Base-by-base conservation (phyloP, 495 filamentous ascomycete species). In the Tuber umbilicatum region DNA sequence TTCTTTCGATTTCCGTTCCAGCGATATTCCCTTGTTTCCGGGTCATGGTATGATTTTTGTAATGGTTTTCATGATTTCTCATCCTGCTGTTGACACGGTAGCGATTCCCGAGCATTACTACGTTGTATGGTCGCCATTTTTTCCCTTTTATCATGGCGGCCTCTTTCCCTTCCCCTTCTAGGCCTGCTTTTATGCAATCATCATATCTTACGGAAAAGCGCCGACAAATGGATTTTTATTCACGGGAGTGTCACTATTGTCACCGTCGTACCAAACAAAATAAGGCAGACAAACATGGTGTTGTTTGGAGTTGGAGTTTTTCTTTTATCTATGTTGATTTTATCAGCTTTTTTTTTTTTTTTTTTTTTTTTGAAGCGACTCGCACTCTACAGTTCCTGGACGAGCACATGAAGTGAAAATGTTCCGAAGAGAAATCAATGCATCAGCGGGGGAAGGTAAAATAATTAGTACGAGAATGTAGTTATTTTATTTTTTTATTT, bases 151-250 rank as follows among this genome's bases (percentile, higher is more conserved):
- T n/a, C 12, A 31, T 64, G 55, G 27, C 27, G 55, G 35, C n/a
- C 50, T 35, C 55, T 64, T 64, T 64, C 55, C 27, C 27, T 14
- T 35, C 55, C 55, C 31, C 35, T 64, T 16, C 55, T 5, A 17
- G 14, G 14, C 16, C 12, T 14, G 1, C 14, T 31, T 64, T 55
- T 64, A 16, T 64, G 5, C n/a, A n/a, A n/a, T n/a, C 5, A 31
- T 16, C 0, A 31, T 64, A 35, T 64, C 55, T 17, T 19, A 17
- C 17, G 27, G 55, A 64, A 64, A 35, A 64, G 50, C 50, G n/a
- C 50, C n/a, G n/a, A 60, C n/a, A 60, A 60, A 60, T 60, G 50
- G 50, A 60, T 60, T 31, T 14, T 60, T n/a, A 60, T 60, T 31
- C 31, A 31, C 55, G 14, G 27, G 27, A 14, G 55, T 64, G n/a